These are phyloP conservation scores for Aspergillus heteromorphus DNA, from an alignment of 495 filamentous ascomycete genomes.

Conservation along the genomic window DNA sequence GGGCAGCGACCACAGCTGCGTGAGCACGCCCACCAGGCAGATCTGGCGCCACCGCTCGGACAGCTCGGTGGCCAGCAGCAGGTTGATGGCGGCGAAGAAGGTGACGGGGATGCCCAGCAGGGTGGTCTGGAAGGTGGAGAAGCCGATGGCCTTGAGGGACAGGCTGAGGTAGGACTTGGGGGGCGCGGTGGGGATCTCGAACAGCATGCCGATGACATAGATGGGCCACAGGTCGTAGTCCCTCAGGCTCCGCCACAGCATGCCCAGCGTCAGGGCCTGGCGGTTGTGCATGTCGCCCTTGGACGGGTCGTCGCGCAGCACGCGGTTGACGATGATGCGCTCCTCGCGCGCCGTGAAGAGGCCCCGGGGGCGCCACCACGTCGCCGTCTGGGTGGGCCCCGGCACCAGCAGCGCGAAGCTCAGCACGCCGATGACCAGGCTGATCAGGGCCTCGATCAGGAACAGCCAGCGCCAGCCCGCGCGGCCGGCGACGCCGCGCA, in stretches of 20 bases:
- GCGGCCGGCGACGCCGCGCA: constrained; percentile 29
- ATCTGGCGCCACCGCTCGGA: constrained; percentile 46
- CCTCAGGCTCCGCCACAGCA: constrained; percentile 47
- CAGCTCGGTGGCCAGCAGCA: constrained; percentile 39
- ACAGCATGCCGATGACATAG: constrained; percentile 53
- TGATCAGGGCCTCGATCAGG: constrained; percentile 53
- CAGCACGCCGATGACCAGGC: constrained; percentile 45
- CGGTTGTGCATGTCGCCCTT: constrained; percentile 56
- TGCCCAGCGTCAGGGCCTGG: constrained; percentile 48
- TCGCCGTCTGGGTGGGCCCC: constrained; percentile 49
- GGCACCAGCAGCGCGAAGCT: constrained; percentile 50
- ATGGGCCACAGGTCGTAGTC: constrained; percentile 67
- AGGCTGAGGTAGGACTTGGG: constrained; percentile 54
- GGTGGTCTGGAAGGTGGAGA: constrained; percentile 55
- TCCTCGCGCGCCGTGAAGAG: constrained; percentile 64
- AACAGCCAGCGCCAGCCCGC: constrained; percentile 42
- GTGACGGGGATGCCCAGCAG: constrained; percentile 48
- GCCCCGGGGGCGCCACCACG: constrained; percentile 59
- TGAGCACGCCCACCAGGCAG: constrained; percentile 35
- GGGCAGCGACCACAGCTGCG: constrained; percentile 24
- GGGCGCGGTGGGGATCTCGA: constrained; percentile 44
- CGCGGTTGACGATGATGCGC: constrained; percentile 64
- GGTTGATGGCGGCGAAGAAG: constrained; percentile 40
- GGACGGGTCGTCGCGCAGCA: constrained; percentile 64
- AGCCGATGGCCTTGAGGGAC: constrained; percentile 52